Evolutionary conservation across 2,329 filamentous ascomycete genomes (phyloP), one percentile per base, ranked within the genome.

Genomic region (Xylaria sp.): DNA sequence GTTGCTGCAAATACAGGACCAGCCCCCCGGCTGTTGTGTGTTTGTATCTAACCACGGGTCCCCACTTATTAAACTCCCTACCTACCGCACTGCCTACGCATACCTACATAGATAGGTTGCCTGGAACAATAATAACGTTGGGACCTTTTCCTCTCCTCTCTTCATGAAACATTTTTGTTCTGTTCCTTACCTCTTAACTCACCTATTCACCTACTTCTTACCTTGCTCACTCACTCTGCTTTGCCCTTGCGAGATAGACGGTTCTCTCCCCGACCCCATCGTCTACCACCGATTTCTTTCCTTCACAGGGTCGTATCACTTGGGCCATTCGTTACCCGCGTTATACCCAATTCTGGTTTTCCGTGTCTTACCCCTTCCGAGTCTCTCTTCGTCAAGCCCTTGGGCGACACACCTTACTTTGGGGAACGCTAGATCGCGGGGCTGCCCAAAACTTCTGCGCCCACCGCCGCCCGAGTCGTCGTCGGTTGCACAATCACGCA

Each of bases 401-500:
- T 60, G n/a, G 45, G 32, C 57, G 34, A 53, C 65, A 39, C n/a
- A n/a, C 52, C 41, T 30, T 41, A 20, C 45, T 45, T 13, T 39
- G 48, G 52, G 52, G 36, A 30, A 60, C 39, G 28, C 41, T 46
- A 62, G 39, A 53, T 46, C 50, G 62, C 60, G 57, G 68, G 63
- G 56, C 60, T 64, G 60, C 63, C 65, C 67, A 67, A 67, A 67
- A 60, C 46, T 46, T 68, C 56, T 46, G 57, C 39, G 67, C 59
- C 66, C 63, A 69, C 56, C 43, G 41, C 55, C 64, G 60, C 60
- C 67, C 65, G 56, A 64, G 57, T 67, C 53, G 50, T 70, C n/a
- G 36, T 60, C 45, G 59, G 65, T 68, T 43, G 56, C 56, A 71
- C 67, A 68, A 68, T 64, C 70, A 69, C 63, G 57, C 69, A 63